Evolutionary conservation across 768 basidiomycete genomes (phyloP).

Genomic region (Tulasnella sp.): DNA sequence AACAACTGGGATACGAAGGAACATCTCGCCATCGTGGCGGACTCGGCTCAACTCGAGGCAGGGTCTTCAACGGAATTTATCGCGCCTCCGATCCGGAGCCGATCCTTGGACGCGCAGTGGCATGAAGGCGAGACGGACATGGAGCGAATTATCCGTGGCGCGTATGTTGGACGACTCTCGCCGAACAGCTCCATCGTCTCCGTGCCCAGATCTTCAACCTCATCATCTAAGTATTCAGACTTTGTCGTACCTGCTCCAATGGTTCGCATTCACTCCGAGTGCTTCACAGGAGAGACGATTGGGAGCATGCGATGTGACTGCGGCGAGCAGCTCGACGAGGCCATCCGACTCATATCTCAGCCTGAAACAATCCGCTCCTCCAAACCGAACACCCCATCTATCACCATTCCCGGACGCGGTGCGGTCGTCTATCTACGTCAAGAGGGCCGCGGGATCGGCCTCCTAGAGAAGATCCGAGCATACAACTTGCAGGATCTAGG

Average conservation of each 20-base stretch:
- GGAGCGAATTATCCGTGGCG: constrained; percentile 88
- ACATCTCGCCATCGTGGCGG: constrained; percentile 90
- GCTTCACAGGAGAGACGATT: constrained; percentile 96
- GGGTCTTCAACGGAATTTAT: constrained; percentile 11
- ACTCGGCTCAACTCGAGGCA: constrained; percentile 66
- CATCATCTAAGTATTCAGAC: constrained; percentile 4
- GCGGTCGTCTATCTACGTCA: constrained; percentile 93
- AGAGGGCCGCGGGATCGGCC: constrained; percentile 93
- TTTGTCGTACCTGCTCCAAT: constrained; percentile 51
- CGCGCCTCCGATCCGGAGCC: constrained; percentile 15
- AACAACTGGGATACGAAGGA: constrained; percentile 89
- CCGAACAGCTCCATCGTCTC: constrained; percentile 32
- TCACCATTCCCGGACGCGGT: constrained; percentile 66
- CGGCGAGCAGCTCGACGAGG: constrained; percentile 96
- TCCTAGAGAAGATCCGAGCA: constrained; percentile 89
- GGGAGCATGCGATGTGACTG: constrained; percentile 99
- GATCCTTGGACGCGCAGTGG: constrained; percentile 73
- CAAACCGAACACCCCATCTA: not conserved
- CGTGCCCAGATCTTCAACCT: not conserved
- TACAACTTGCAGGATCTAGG: constrained; percentile 98
- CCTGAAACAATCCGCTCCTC: constrained; percentile 43
- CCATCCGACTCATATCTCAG: constrained; percentile 78
- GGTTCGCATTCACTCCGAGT: constrained; percentile 94
- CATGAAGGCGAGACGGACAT: constrained; percentile 75
- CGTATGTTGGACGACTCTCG: constrained; percentile 80